These are phyloP conservation scores for Stropharia rugosoannulata DNA, from an alignment of 768 basidiomycete species.

Conservation along the genomic window DNA sequence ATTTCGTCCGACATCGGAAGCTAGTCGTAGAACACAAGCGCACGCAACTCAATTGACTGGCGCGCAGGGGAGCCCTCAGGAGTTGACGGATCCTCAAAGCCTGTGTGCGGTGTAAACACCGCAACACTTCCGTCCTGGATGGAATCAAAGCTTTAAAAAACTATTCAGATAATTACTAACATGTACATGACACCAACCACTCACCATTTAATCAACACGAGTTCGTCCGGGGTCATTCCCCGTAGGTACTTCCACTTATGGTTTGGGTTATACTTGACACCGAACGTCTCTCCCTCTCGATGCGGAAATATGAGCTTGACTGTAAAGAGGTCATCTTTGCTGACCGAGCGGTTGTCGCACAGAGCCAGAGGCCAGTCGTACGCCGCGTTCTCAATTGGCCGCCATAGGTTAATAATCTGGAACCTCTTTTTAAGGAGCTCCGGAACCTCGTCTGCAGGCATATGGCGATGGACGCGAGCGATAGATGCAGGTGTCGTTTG, in stretches of 20 bases:
- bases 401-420: slow-evolving; percentile 45
- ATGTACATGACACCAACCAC: background rate
- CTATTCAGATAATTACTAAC: background rate
- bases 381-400: slow-evolving; percentile 48
- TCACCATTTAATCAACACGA: slow-evolving; percentile 51
- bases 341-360: slow-evolving; percentile 48
- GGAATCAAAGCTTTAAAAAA: slow-evolving; percentile 22
- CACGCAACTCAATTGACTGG: slow-evolving; percentile 59
- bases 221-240: slow-evolving; percentile 46
- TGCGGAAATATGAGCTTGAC: slow-evolving; percentile 46
- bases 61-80: slow-evolving; percentile 45
- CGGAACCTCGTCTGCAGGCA: slow-evolving; percentile 44
- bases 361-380: slow-evolving; percentile 50
- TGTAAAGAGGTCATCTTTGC: slow-evolving; percentile 43
- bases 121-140: slow-evolving; percentile 46
- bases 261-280: slow-evolving; percentile 41
- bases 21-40: slow-evolving; percentile 58
- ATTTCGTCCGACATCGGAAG: too few species aligned
- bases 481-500: slow-evolving; percentile 45
- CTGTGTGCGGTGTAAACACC: slow-evolving; percentile 58
- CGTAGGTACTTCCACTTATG: slow-evolving; percentile 51
- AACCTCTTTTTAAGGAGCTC: slow-evolving; percentile 34
- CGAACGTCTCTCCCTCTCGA: slow-evolving; percentile 49
- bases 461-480: slow-evolving; percentile 47
- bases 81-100: slow-evolving; percentile 51